These are phyloP conservation scores for Thelonectria blattea DNA, from an alignment of 2,329 filamentous ascomycete genomes.

Conservation along the genomic window DNA sequence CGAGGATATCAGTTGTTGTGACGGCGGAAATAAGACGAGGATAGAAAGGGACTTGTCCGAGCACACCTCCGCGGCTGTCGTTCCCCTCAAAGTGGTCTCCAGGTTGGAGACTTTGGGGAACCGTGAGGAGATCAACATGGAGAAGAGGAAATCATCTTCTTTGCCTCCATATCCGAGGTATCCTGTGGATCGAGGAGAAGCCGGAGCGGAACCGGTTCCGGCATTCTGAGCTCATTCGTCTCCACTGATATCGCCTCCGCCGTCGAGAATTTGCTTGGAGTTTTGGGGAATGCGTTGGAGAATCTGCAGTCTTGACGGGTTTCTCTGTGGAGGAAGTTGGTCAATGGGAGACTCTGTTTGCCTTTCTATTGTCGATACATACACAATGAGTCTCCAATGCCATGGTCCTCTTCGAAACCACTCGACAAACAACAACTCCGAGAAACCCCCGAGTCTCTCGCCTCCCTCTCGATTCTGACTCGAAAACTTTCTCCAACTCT, in stretches of 20 bases:
- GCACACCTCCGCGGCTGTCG: not conserved
- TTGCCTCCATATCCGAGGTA: conserved; percentile 3
- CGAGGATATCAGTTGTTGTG: conserved; percentile 19
- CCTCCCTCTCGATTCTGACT: not conserved
- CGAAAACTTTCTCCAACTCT: conserved; percentile 8
- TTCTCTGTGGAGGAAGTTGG: too few species aligned
- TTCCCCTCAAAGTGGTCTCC: not conserved
- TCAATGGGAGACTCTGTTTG: too few species aligned
- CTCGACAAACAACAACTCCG: too few species aligned
- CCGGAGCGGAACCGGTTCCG: not conserved
- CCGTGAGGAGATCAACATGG: conserved; percentile 24
- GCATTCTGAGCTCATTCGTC: conserved; percentile 1
- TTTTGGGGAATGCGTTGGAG: conserved; percentile 4
- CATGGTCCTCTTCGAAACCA: too few species aligned
- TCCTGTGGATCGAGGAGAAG: not conserved
- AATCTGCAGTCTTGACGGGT: not conserved
- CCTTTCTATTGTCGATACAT: too few species aligned
- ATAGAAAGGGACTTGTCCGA: not conserved
- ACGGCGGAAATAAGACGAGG: conserved; percentile 31
- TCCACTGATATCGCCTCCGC: conserved; percentile 8
- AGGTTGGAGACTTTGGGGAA: not conserved
- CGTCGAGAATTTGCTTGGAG: not conserved
- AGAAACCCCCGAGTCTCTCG: too few species aligned
- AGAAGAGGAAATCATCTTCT: not conserved
- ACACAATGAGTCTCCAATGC: too few species aligned